Base-by-base conservation (phyloP, 495 filamentous ascomycete species). In the Neurospora sp. region DNA sequence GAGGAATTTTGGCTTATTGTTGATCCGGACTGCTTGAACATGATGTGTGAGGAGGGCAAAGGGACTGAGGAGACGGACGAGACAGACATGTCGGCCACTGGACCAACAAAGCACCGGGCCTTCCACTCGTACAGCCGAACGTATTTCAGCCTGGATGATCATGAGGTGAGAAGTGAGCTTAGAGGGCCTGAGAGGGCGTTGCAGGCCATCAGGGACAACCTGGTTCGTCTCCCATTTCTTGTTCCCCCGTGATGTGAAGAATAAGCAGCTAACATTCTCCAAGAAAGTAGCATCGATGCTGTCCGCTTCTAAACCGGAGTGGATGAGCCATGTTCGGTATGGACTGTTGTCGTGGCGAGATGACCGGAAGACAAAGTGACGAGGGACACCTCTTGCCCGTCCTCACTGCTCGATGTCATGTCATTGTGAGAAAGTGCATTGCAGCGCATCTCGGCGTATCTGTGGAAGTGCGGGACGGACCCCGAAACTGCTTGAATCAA, bases 1-100 rank as follows among this genome's bases (percentile, higher is more conserved):
- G 44, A 71, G 68, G 74, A 75, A 44, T 68, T 77, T 42, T 78
- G 71, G 44, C 39, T 77, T 0, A 69, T 78, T 39, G 68, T 77
- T 22, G 72, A 77, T 70, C 41, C 53, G 27, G 53, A n/a, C 40
- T n/a, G 8, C 31, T 16, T 38, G 39, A 22, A 39, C 9, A 12
- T 27, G 22, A 37, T 65, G 53, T 12, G 12, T 35, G 53, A 61
- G 22, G 53, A 61, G 22, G 27, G 53, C 27, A 35, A 18, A 65
- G 53, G 53, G 27, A 65, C 27, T 16, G 53, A 46, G 42, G 5
- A n/a, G n/a, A 46, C 20, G 42, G 42, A 46, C 20, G 10, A 46
- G 4, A 20, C 42, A 46, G 42, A 65, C 3, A 35, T 65, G 53
- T 18, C 53, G 27, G 53, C 53, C 27, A 18, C 53, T 65, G 53